Conservation (phyloP, 495 filamentous ascomycete species). For the Xylaria longipes region DNA sequence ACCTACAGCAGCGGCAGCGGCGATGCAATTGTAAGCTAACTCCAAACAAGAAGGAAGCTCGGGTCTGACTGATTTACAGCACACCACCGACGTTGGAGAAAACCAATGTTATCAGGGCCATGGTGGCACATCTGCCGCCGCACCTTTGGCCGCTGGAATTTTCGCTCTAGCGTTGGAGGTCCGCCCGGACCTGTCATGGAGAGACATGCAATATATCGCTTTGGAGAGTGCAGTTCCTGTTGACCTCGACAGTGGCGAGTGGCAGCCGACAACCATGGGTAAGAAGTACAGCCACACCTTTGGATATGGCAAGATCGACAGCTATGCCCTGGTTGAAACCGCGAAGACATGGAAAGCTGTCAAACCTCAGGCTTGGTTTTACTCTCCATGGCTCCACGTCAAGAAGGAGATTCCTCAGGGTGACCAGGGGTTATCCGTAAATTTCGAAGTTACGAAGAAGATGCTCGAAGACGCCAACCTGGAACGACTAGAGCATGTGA, state of each 20-base stretch:
- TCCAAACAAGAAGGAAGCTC: not conserved
- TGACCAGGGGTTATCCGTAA: slow-evolving; percentile 75
- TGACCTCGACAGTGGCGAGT: slow-evolving; percentile 71
- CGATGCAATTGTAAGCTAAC: slow-evolving; percentile 72
- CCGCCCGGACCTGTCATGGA: slow-evolving; percentile 88
- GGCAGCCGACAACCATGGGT: slow-evolving; percentile 80
- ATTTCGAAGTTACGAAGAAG: slow-evolving; percentile 76
- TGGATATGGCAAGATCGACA: slow-evolving; percentile 94
- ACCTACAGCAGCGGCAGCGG: slow-evolving; percentile 92
- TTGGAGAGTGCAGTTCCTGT: slow-evolving; percentile 84
- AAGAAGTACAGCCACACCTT: slow-evolving; percentile 90
- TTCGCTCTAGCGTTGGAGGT: slow-evolving; percentile 90
- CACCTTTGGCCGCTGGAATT: slow-evolving; percentile 87
- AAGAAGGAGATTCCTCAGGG: slow-evolving; percentile 88
- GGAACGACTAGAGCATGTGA: slow-evolving; percentile 87
- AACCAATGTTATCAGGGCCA: slow-evolving; percentile 79
- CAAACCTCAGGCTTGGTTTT: slow-evolving; percentile 97
- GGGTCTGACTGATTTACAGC: slow-evolving; percentile 48
- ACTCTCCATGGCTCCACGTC: slow-evolving; percentile 91
- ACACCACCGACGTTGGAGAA: slow-evolving; percentile 92
- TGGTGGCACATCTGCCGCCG: slow-evolving; percentile 96
- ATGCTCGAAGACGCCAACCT: slow-evolving; percentile 84
- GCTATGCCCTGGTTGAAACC: slow-evolving; percentile 81
- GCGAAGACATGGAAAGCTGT: slow-evolving; percentile 86
- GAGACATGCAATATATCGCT: slow-evolving; percentile 92